phyloP scores from a whole-genome alignment of 164 flowering plant genomes.

The Berberis thunbergii region DNA sequence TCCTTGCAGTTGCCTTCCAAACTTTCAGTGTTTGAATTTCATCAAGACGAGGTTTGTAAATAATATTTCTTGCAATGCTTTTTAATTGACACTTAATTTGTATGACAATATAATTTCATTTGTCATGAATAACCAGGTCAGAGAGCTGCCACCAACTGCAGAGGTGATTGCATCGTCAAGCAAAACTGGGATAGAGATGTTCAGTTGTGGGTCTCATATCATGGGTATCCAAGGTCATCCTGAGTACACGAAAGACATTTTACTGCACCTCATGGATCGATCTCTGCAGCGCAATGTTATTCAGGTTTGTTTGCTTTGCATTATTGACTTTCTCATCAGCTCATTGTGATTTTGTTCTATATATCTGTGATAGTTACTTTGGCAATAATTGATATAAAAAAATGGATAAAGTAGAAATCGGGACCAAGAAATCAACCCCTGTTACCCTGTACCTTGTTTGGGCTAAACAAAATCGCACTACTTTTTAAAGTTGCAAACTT shows the following conservation, averaged over 20 bases:
- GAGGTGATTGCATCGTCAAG: slow-evolving; percentile 67
- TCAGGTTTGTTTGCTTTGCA: slow-evolving; percentile 24
- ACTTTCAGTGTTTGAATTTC: slow-evolving; percentile 57
- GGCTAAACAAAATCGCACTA: too few relatives aligned
- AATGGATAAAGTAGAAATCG: too few relatives aligned
- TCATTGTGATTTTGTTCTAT: too few relatives aligned
- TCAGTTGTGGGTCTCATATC: slow-evolving; percentile 54
- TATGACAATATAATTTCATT: neutral
- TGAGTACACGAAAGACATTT: slow-evolving; percentile 78
- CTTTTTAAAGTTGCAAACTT: too few relatives aligned
- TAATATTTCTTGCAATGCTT: neutral
- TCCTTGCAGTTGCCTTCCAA: slow-evolving; percentile 38
- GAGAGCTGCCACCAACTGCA: slow-evolving; percentile 53
- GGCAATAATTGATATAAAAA: neutral
- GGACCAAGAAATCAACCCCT: too few relatives aligned
- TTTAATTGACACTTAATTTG: neutral
- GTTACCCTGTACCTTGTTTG: too few relatives aligned
- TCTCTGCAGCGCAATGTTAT: slow-evolving; percentile 37
- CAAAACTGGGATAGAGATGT: slow-evolving; percentile 74
- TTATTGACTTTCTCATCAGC: too few relatives aligned
- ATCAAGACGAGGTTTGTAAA: slow-evolving; percentile 67
- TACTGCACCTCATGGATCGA: slow-evolving; percentile 56
- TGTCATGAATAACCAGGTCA: slow-evolving; percentile 22
- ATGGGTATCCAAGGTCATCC: slow-evolving; percentile 98
- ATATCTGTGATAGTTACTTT: too few relatives aligned